These are phyloP conservation scores for Phytophthora pinifolia DNA, from an alignment of 352 stramenopile species.

Conservation along the genomic window DNA sequence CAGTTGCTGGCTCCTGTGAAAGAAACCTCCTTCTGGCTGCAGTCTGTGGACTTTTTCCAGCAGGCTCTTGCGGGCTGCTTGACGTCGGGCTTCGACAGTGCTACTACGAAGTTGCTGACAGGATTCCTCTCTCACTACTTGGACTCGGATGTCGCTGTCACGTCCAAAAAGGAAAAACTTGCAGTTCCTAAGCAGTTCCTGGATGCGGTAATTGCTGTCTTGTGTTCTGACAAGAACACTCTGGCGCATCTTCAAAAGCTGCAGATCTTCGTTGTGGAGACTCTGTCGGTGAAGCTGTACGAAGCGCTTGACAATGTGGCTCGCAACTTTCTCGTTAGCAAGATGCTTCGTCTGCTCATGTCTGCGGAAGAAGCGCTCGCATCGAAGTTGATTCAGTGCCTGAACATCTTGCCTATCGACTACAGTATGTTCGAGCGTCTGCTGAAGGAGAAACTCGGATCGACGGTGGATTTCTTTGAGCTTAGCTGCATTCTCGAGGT, in stretches of 20 bases:
- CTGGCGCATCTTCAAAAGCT: conserved; percentile 38
- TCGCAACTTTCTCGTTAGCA: conserved; percentile 48
- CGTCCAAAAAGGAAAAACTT: conserved; percentile 27
- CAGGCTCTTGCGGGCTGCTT: conserved; percentile 41
- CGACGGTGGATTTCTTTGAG: conserved; percentile 36
- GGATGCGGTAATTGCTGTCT: conserved; percentile 45
- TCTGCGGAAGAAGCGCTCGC: conserved; percentile 58
- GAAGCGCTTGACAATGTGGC: conserved; percentile 47
- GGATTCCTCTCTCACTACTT: conserved; percentile 63
- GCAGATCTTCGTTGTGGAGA: conserved; percentile 43
- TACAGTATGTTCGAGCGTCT: conserved; percentile 58
- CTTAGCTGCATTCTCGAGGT: conserved; percentile 82
- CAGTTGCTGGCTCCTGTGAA: conserved; percentile 61
- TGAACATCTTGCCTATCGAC: conserved; percentile 55
- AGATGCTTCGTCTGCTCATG: conserved; percentile 61
- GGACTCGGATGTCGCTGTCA: conserved; percentile 30
- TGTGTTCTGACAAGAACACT: conserved; percentile 41
- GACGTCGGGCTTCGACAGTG: background rate
- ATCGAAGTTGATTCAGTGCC: conserved; percentile 50
- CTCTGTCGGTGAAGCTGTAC: conserved; percentile 47
- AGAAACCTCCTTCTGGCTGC: conserved; percentile 52
- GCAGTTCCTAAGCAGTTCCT: conserved; percentile 59
- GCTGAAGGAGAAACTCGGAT: conserved; percentile 44
- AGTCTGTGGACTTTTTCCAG: conserved; percentile 66
- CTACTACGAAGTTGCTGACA: conserved; percentile 38